A percentile compares a stretch with the other conserved stretches of the same genome.
These are phyloP conservation scores for Abortiporus biennis DNA, from an alignment of 1,284 basidiomycete species.

Conservation along the genomic window DNA sequence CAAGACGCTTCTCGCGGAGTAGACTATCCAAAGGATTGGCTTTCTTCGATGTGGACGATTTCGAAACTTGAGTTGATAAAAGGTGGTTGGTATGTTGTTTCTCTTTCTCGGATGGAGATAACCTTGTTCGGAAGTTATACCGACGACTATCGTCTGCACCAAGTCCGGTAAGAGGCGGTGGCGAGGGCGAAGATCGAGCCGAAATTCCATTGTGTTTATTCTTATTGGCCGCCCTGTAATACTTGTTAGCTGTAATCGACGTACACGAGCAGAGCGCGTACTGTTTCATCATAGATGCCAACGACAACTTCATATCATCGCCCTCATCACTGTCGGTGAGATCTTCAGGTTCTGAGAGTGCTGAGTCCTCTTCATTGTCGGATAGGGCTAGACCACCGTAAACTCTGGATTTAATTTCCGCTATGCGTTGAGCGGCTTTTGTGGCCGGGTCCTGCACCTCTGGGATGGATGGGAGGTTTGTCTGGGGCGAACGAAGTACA, in stretches of 20 bases:
- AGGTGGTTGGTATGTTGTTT: not conserved
- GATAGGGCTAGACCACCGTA: not conserved
- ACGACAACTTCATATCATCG: too few species aligned
- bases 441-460: too few species aligned
- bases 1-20: conserved; percentile 23
- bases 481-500: too few species aligned
- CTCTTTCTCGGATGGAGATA: conserved; percentile 3
- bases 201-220: not conserved
- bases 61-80: not conserved
- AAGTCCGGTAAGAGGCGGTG: too few species aligned
- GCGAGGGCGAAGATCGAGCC: too few species aligned
- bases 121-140: conserved; percentile 20
- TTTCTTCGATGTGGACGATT: conserved; percentile 21
- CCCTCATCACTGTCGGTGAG: conserved; percentile 44
- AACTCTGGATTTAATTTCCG: too few species aligned
- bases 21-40: conserved; percentile 44
- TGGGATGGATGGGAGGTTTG: too few species aligned
- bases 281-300: too few species aligned
- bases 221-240: not conserved
- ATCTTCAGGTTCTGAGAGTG: not conserved
- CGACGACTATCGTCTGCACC: too few species aligned
- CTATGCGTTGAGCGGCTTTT: too few species aligned
- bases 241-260: not conserved
- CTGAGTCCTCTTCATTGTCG: not conserved
- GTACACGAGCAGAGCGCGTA: too few species aligned